These are phyloP conservation scores for Fraxinus anomala DNA, from an alignment of 257 asterid species.

Conservation along the genomic window DNA sequence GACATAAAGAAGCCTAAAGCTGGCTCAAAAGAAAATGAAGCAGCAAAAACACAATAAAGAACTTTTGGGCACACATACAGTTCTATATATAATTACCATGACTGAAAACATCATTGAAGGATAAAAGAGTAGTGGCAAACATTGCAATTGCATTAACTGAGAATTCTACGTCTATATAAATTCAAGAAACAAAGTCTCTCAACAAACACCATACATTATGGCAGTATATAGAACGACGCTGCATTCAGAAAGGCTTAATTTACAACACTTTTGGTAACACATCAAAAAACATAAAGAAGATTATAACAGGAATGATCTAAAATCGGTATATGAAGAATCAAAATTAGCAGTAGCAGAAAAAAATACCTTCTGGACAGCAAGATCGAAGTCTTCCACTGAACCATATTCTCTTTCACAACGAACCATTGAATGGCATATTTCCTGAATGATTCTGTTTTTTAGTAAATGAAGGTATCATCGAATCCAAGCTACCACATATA, in stretches of 20 bases:
- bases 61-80: neutral
- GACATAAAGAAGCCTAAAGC: neutral
- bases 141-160: conserved; percentile 1
- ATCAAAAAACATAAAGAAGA: neutral
- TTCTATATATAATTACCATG: neutral
- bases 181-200: neutral
- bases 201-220: neutral
- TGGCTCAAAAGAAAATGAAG: neutral
- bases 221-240: neutral
- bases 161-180: conserved; percentile 1
- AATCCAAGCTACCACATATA: conserved; percentile 46
- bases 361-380: conserved; percentile 62
- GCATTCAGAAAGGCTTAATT: conserved; percentile 3
- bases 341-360: conserved; percentile 15
- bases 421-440: conserved; percentile 85
- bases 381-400: conserved; percentile 75
- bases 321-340: conserved; percentile 16
- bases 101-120: neutral
- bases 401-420: conserved; percentile 94
- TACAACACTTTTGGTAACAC: neutral
- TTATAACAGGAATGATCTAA: neutral
- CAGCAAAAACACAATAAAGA: neutral
- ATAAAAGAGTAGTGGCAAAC: neutral
- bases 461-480: conserved; percentile 69
- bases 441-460: conserved; percentile 91